Percentiles rank a stretch among this genome's conserved stretches.
These are phyloP conservation scores for Purpureocillium takamizusanense DNA, from an alignment of 2,329 filamentous ascomycete genomes.

Conservation along the genomic window DNA sequence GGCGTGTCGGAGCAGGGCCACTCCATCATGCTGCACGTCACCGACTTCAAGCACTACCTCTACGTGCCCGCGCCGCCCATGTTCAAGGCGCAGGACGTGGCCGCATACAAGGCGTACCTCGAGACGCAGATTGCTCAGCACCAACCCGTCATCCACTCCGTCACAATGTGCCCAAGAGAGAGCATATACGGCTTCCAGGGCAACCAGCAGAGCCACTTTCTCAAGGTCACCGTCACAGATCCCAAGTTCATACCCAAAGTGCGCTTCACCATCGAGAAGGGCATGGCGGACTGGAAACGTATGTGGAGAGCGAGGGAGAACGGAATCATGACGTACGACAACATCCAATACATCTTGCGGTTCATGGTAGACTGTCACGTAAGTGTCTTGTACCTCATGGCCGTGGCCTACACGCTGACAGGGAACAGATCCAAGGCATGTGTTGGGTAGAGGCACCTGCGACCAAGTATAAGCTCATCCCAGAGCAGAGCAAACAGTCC, in stretches of 20 bases:
- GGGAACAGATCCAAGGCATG: conserved; percentile 72
- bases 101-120: conserved; percentile 69
- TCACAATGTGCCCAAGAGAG: conserved; percentile 75
- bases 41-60: conserved; percentile 91
- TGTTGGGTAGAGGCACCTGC: conserved; percentile 88
- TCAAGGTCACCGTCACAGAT: conserved; percentile 89
- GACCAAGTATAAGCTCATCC: conserved; percentile 62
- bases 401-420: conserved; percentile 8
- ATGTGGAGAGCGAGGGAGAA: conserved; percentile 67
- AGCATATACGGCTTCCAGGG: conserved; percentile 93
- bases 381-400: conserved; percentile 13
- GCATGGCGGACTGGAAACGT: conserved; percentile 78
- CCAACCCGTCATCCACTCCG: conserved; percentile 66
- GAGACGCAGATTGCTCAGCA: conserved; percentile 70
- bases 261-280: conserved; percentile 64
- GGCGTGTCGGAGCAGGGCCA: conserved; percentile 79
- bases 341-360: conserved; percentile 84
- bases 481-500: conserved; percentile 62
- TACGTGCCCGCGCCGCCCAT: conserved; percentile 81
- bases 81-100: conserved; percentile 72
- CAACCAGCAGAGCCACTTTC: conserved; percentile 81
- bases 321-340: conserved; percentile 87
- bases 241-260: conserved; percentile 75
- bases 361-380: conserved; percentile 98
- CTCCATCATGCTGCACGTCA: conserved; percentile 91